Percentiles rank a stretch among this genome's conserved stretches.
Conservation (phyloP, 495 filamentous ascomycete species). For the Clohesyomyces aquaticus region DNA sequence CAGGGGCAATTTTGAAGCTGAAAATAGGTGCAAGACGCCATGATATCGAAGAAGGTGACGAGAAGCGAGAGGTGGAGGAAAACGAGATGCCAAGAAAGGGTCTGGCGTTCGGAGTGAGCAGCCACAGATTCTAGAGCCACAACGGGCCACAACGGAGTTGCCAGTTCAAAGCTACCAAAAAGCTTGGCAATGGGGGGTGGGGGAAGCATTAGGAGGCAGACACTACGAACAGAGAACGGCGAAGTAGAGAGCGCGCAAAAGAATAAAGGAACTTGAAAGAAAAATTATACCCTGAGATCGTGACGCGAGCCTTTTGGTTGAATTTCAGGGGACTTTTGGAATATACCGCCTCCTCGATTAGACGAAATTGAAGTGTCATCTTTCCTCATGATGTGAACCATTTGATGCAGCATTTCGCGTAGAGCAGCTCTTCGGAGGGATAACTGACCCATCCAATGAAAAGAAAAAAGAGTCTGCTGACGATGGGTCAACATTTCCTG, state of each 20-base stretch:
- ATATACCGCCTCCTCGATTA: not conserved
- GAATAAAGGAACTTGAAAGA: not conserved
- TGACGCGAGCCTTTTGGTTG: not conserved
- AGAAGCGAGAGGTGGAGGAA: not conserved
- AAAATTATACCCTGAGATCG: not conserved
- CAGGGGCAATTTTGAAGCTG: not conserved
- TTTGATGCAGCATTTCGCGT: too few species aligned
- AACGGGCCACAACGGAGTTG: not conserved
- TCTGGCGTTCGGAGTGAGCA: not conserved
- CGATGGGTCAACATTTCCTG: not conserved
- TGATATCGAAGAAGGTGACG: not conserved
- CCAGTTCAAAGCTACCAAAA: not conserved
- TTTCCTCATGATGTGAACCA: too few species aligned
- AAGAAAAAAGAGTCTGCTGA: not conserved
- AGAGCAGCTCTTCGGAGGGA: too few species aligned
- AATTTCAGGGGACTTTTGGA: not conserved
- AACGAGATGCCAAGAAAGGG: not conserved
- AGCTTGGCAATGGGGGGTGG: not conserved
- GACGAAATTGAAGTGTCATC: not conserved
- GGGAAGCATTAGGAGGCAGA: not conserved
- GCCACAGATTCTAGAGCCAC: not conserved
- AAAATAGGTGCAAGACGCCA: not conserved
- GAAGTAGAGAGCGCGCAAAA: not conserved
- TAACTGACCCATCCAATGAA: not conserved
- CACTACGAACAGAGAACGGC: not conserved